phyloP scores from a whole-genome alignment of 495 filamentous ascomycete species.

The Oidiodendron maius region DNA sequence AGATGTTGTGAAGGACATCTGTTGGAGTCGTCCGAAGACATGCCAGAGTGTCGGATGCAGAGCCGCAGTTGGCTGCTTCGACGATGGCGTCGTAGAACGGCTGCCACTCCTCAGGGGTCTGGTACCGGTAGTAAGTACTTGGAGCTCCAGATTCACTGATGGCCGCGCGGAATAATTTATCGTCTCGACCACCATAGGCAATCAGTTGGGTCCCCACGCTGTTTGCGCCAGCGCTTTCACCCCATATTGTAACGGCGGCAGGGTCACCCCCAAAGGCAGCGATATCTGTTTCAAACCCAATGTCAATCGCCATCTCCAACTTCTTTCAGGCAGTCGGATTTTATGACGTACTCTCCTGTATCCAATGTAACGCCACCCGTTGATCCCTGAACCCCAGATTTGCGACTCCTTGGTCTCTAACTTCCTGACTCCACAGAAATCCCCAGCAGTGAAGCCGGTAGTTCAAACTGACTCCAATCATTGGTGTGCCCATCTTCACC shows the following conservation, averaged over 20 bases:
- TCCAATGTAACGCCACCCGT: too few relatives aligned
- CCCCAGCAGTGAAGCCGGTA: conserved; percentile 57
- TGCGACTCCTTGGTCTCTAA: too few relatives aligned
- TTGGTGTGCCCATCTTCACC: too few relatives aligned
- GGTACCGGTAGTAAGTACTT: background rate
- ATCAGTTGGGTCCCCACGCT: conserved; percentile 46
- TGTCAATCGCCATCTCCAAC: too few relatives aligned
- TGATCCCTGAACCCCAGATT: too few relatives aligned
- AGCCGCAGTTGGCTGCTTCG: conserved; percentile 2
- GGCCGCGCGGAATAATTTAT: conserved; percentile 19
- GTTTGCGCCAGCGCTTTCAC: conserved; percentile 64
- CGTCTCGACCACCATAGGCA: conserved; percentile 37
- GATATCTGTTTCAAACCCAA: conserved; percentile 53
- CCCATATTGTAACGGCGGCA: conserved; percentile 58
- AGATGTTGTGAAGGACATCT: background rate
- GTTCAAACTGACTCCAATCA: too few relatives aligned
- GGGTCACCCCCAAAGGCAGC: conserved; percentile 55
- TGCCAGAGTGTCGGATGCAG: background rate
- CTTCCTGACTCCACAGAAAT: conserved; percentile 44
- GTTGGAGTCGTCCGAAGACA: conserved; percentile 9
- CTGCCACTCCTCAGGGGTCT: conserved; percentile 2
- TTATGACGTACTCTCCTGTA: too few relatives aligned
- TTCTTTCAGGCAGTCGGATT: too few relatives aligned
- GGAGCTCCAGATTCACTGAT: conserved; percentile 18
- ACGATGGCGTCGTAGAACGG: conserved; percentile 5